A percentile compares a stretch with the other conserved stretches of the same genome.
phyloP scores from a whole-genome alignment of 192 early-diverging fungal genomes.

The Entophlyctis luteolus region DNA sequence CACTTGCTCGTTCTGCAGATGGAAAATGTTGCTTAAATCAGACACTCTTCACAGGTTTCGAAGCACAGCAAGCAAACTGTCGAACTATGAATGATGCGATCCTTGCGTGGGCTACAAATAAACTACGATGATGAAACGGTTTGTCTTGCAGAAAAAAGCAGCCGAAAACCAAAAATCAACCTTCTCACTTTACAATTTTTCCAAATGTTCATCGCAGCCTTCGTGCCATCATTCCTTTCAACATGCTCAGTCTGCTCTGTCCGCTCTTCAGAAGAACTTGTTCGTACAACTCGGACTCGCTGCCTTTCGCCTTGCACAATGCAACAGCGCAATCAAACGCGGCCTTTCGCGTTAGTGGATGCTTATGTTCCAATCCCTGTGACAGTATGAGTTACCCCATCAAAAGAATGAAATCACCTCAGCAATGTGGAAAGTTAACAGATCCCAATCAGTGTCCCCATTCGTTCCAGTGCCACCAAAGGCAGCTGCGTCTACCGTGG shows the following conservation, averaged over 20 bases:
- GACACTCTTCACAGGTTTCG: too few relatives aligned
- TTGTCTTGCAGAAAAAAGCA: too few relatives aligned
- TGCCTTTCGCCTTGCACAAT: not conserved
- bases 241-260: not conserved
- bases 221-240: constrained; percentile 18
- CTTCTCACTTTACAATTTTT: too few relatives aligned
- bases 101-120: too few relatives aligned
- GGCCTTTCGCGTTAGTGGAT: constrained; percentile 19
- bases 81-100: too few relatives aligned
- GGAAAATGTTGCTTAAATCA: too few relatives aligned
- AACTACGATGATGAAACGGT: too few relatives aligned
- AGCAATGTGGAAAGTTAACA: not conserved
- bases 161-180: too few relatives aligned
- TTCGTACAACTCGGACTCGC: constrained; percentile 8
- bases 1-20: too few relatives aligned
- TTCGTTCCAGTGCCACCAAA: not conserved
- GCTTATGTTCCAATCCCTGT: constrained; percentile 18
- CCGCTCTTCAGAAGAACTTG: constrained; percentile 8
- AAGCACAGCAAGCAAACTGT: too few relatives aligned
- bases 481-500: not conserved
- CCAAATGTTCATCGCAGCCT: too few relatives aligned
- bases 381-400: not conserved
- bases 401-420: too few relatives aligned
- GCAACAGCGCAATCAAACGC: constrained; percentile 23
- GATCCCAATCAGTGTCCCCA: not conserved